Percentiles rank a stretch among this genome's conserved stretches.
These are phyloP conservation scores for Endoconidiophora polonica DNA, from an alignment of 2,329 filamentous ascomycete genomes.

Conservation along the genomic window DNA sequence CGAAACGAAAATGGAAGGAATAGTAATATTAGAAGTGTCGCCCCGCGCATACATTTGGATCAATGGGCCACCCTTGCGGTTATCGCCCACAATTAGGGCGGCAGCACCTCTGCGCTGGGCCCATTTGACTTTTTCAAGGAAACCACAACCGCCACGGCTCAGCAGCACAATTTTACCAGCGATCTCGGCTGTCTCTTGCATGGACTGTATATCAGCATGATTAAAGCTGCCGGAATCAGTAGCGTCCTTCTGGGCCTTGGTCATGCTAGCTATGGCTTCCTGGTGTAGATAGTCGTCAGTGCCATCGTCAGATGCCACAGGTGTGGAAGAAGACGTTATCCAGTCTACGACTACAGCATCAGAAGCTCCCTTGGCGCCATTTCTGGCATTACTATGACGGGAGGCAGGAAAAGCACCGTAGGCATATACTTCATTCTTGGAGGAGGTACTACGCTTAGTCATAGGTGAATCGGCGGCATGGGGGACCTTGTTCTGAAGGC, in stretches of 20 bases:
- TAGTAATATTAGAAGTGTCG: conserved; percentile 86
- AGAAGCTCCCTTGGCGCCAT: conserved; percentile 8
- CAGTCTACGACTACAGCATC: conserved; percentile 11
- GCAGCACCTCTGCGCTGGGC: conserved; percentile 77
- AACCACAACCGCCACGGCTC: conserved; percentile 86
- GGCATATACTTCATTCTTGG: background rate
- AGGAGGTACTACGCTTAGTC: background rate
- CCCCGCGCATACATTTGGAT: conserved; percentile 98
- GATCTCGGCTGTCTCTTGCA: conserved; percentile 87
- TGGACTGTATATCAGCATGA: conserved; percentile 82
- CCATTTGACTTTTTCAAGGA: conserved; percentile 95
- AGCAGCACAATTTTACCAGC: conserved; percentile 82
- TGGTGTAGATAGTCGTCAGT: conserved; percentile 74
- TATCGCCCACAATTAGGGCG: conserved; percentile 85
- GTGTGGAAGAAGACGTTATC: conserved; percentile 11
- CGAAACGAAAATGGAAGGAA: conserved; percentile 87
- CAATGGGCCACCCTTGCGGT: conserved; percentile 71
- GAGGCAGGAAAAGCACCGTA: conserved; percentile 13
- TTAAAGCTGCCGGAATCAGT: conserved; percentile 25
- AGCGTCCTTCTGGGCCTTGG: conserved; percentile 21
- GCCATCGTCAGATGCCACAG: conserved; percentile 43
- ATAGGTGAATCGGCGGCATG: background rate
- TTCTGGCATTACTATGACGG: background rate
- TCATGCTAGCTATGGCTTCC: conserved; percentile 18
- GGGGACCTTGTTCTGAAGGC: background rate